phyloP scores from a whole-genome alignment of 768 basidiomycete genomes.

The Hemileccinum impolitum region DNA sequence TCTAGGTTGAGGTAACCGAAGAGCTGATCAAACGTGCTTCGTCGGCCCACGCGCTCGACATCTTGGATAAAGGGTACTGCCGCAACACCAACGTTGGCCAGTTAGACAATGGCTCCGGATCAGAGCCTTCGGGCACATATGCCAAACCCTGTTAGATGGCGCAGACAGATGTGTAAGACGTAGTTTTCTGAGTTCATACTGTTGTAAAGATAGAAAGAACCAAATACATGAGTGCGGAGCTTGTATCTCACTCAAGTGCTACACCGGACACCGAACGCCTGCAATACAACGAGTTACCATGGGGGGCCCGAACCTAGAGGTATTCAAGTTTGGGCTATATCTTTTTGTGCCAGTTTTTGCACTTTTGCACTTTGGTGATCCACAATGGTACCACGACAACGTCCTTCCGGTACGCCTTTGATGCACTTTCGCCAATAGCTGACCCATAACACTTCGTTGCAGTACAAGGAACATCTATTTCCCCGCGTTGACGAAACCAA shows the following conservation, averaged over 20 bases:
- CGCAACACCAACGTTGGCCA: constrained; percentile 36
- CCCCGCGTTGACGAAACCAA: constrained; percentile 56
- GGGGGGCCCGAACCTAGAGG: constrained; percentile 80
- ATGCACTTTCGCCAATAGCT: not conserved
- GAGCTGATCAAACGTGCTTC: constrained; percentile 46
- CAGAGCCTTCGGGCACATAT: constrained; percentile 56
- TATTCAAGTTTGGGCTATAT: constrained; percentile 87
- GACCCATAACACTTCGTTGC: not conserved
- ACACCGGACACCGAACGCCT: too few relatives aligned
- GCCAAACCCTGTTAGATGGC: constrained; percentile 56
- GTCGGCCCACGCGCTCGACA: constrained; percentile 49
- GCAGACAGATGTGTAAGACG: not conserved
- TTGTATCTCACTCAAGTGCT: not conserved
- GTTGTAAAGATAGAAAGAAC: not conserved
- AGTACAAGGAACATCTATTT: constrained; percentile 76
- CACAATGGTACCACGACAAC: constrained; percentile 76
- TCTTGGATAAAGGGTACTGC: constrained; percentile 33
- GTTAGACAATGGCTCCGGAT: constrained; percentile 48
- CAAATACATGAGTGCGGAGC: not conserved
- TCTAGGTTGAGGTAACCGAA: constrained; percentile 63
- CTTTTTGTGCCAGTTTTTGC: constrained; percentile 81
- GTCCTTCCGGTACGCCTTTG: constrained; percentile 64
- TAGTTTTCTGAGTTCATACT: not conserved
- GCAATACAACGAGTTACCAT: too few relatives aligned
- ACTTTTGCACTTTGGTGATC: constrained; percentile 83